Conservation (phyloP, 140 eudicot genomes). For the Senecio squalidus region DNA sequence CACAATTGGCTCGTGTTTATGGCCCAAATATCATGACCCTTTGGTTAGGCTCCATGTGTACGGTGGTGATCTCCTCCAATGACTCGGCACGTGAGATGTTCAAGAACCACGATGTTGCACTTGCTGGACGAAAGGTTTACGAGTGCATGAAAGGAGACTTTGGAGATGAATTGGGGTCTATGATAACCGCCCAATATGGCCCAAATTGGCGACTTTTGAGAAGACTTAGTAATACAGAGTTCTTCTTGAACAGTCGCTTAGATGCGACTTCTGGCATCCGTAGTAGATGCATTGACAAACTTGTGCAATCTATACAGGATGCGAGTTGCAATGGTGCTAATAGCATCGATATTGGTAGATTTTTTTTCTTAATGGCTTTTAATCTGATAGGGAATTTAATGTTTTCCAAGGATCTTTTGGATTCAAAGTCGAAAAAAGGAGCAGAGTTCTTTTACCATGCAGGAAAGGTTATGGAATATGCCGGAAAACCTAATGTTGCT, state of each 20-base stretch:
- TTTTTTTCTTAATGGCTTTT: conserved; percentile 69
- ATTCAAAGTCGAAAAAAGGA: conserved; percentile 44
- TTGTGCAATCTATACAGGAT: conserved; percentile 38
- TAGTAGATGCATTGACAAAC: conserved; percentile 32
- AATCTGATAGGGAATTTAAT: conserved; percentile 62
- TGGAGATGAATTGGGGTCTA: conserved; percentile 59
- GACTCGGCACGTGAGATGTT: conserved; percentile 63
- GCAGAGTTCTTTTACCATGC: conserved; percentile 59
- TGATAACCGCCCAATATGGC: conserved; percentile 73
- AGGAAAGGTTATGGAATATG: conserved; percentile 52
- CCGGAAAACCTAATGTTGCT: conserved; percentile 63
- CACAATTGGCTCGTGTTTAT: conserved; percentile 37
- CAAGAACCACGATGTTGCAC: conserved; percentile 53
- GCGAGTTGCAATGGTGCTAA: conserved; percentile 26
- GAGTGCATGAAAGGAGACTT: conserved; percentile 70
- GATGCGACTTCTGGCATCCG: conserved; percentile 42
- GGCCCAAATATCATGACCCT: conserved; percentile 68
- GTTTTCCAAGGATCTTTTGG: conserved; percentile 65
- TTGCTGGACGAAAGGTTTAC: conserved; percentile 64
- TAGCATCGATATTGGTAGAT: conserved; percentile 48
- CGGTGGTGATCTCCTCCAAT: conserved; percentile 61
- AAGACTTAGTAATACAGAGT: conserved; percentile 49
- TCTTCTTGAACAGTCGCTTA: conserved; percentile 40
- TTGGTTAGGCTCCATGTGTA: conserved; percentile 65
- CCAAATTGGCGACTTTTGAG: conserved; percentile 65